A percentile compares a stretch with the other conserved stretches of the same genome.
Conservation (phyloP, 768 basidiomycete species). For the Clitopilus hobsonii region DNA sequence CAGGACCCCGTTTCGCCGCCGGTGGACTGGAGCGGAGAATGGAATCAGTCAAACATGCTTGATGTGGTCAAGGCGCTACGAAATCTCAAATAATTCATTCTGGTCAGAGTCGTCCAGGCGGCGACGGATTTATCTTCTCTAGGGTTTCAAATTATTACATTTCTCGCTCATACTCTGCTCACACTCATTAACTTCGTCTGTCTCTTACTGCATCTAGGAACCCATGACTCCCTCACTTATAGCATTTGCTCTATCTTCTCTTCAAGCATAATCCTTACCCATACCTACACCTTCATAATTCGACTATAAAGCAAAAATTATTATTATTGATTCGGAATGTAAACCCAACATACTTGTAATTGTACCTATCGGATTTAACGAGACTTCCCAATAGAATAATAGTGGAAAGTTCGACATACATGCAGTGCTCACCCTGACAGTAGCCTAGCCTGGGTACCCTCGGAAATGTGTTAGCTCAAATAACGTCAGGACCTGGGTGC, state of each 20-base stretch:
- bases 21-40: constrained; percentile 23
- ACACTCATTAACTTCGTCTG: not conserved
- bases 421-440: not conserved
- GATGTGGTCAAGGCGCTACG: constrained; percentile 24
- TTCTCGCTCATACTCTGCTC: not conserved
- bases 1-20: constrained; percentile 8
- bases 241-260: not conserved
- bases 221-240: not conserved
- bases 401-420: not conserved
- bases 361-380: not conserved
- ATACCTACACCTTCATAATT: not conserved
- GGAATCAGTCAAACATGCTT: constrained; percentile 20
- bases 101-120: not conserved
- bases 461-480: not conserved
- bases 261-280: not conserved
- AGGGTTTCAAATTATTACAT: not conserved
- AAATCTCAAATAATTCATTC: constrained; percentile 15
- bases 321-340: not conserved
- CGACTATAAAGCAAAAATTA: no score
- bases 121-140: not conserved
- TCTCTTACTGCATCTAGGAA: not conserved
- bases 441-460: no score
- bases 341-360: not conserved
- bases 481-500: not conserved
- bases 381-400: not conserved